Evolutionary conservation across 352 stramenopile species (phyloP), one percentile per base, ranked within the genome.

Genomic region (Pythium grandisporangium): DNA sequence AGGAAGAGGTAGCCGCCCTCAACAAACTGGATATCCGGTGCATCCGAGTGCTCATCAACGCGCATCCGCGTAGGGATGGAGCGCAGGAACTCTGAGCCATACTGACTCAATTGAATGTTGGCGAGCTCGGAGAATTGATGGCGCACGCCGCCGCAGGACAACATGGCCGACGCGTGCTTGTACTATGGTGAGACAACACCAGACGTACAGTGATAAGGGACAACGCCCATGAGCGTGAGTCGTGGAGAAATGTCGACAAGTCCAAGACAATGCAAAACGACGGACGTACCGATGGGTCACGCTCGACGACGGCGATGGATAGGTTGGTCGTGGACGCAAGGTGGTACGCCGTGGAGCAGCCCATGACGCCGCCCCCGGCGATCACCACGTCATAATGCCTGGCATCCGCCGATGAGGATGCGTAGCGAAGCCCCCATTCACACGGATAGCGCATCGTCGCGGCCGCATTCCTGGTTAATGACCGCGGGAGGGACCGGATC

Each of bases 371-470:
- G 30, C 76, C 79, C 16, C 79, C 79, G 17, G 71, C 65, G 37
- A 93, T 76, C 27, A 89, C 62, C 32, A 93, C 76, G 48, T 93
- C 79, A 36, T 87, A 90, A n/a, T n/a, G n/a, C n/a, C n/a, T n/a
- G n/a, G 37, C 12, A 10, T 43, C 37, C 21, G 43, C 51, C 33
- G 33, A 13, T 17, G 33, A 21, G 6, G 33, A n/a, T n/a, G n/a
- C n/a, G n/a, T n/a, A n/a, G n/a, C n/a, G n/a, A n/a, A n/a, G n/a
- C n/a, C n/a, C n/a, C n/a, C n/a, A n/a, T n/a, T n/a, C n/a, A n/a
- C n/a, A n/a, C n/a, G n/a, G n/a, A n/a, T n/a, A n/a, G n/a, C n/a
- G n/a, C n/a, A n/a, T n/a, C n/a, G n/a, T n/a, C n/a, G n/a, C n/a
- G n/a, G n/a, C n/a, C n/a, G n/a, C n/a, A n/a, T n/a, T n/a, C n/a